Base-by-base conservation (phyloP, 1,284 basidiomycete species). In the Peniophora sp. region DNA sequence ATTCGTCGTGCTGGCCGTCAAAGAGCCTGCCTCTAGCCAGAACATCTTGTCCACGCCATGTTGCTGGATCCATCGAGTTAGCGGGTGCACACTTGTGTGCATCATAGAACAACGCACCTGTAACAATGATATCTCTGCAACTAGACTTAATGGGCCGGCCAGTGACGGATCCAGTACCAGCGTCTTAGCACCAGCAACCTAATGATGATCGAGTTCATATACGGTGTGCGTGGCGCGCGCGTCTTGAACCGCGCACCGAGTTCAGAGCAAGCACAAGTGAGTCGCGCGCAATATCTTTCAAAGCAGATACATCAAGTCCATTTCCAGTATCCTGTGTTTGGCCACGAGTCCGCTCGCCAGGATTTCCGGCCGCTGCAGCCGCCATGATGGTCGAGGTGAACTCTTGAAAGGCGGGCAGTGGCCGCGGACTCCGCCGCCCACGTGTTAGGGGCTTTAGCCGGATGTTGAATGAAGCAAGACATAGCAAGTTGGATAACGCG, bases 21-120 rank as follows among this genome's bases (percentile, higher is more conserved):
- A 69, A 10, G 90, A 85, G 24, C 92, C 93, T 8, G 83, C 65
- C 67, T 99, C 97, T 23, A 99, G 82, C 97, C 97, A 99, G 69
- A 97, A 97, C 89, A 99, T 96, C 74, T 97, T 97, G 71, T 98
- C 96, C 3, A 99, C 94, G 3, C 93, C 95, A 79, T 98, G 95
- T 65, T 97, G 91, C 89, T 97, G 60, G 46, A 51, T 1, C 25
- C 16, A 23, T 9, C 44, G 11, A 3, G 46, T 12, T 20, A 51
- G 56, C 49, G 48, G 48, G 39, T 12, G 27, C 27, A 39, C 49
- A 23, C 44, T 34, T 22, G 19, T 22, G 46, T 43, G 43, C 34
- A 35, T 32, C 49, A 25, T 3, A n/a, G 17, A 51, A n/a, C 55
- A 17, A 59, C 68, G 35, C 53, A 93, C 94, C 81, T 97, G 97